Base-by-base conservation (phyloP, 129 eudicot species). In the Artemisia annua region DNA sequence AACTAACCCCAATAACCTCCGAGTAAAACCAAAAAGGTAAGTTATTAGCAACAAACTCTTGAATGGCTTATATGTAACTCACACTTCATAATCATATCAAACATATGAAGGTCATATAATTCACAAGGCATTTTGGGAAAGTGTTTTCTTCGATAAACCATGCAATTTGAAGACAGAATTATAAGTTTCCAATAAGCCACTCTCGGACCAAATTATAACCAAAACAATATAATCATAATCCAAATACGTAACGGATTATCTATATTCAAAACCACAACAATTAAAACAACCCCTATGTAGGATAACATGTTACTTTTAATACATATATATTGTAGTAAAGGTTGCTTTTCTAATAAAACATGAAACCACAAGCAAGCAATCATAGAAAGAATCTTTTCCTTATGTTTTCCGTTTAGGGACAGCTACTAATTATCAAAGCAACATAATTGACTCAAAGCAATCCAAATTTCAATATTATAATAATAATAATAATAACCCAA, bases 311-410 rank as follows among this genome's bases (percentile, higher is more conserved):
- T 57, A 58, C 67, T 71, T 71, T 44, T 28, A 62, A 11, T 2
- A 12, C 32, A 35, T 12, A 49, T 52, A 63, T 17, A 7, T 11
- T 74, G 52, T 17, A 11, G 18, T 30, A 52, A 74, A 14, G 46
- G 13, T 9, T 14, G 12, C 15, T 13, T 58, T 58, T 20, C 0
- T 4, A 58, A 56, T 18, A 64, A 46, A 75, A 22, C 43, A 63
- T 74, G 70, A 63, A 73, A 63, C 17, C 50, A 63, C 22, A 73
- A 73, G 13, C 48, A 17, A 48, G 49, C 49, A 63, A 64, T 7
- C 46, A 39, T 39, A 30, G 67, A 55, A 66, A 22, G 48, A 65
- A 66, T 22, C 49, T 66, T 67, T 73, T 15, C 26, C 57, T 7
- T 19, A 15, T 46, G 50, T 19, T 46, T 44, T 30, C 67, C 53